These are phyloP conservation scores for Naegleria gruberi DNA, from an alignment of 208 protist species.

Conservation along the genomic window DNA sequence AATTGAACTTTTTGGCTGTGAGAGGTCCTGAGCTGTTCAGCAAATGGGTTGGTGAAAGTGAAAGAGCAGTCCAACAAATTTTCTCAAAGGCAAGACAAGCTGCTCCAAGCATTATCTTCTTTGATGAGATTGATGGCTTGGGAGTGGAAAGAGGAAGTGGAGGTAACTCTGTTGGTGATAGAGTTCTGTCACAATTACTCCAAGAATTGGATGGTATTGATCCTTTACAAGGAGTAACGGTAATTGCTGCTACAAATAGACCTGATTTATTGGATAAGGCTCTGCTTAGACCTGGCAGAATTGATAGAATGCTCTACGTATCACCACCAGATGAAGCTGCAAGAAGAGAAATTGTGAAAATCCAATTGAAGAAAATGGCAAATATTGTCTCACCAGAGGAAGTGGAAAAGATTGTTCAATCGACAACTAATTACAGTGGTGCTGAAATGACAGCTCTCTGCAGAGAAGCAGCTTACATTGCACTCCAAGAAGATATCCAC, in stretches of 20 bases:
- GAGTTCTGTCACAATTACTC: constrained; percentile 78
- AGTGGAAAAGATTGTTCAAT: constrained; percentile 44
- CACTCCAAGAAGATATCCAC: constrained; percentile 68
- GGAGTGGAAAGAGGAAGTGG: constrained; percentile 47
- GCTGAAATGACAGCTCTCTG: constrained; percentile 88
- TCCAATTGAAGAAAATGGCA: constrained; percentile 60
- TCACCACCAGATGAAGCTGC: constrained; percentile 59
- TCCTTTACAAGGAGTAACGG: constrained; percentile 45
- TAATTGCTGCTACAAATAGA: constrained; percentile 87
- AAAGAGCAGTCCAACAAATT: constrained; percentile 73
- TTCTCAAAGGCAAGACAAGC: constrained; percentile 72
- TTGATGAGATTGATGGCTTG: constrained; percentile 79
- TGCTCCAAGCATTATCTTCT: constrained; percentile 87
- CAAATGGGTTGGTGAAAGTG: constrained; percentile 90
- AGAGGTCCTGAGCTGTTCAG: constrained; percentile 76
- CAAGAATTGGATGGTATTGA: constrained; percentile 82
- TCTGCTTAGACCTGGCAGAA: constrained; percentile 38
- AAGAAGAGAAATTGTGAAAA: constrained; percentile 70
- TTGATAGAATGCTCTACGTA: constrained; percentile 86
- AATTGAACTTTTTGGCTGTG: constrained; percentile 78
- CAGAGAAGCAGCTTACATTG: constrained; percentile 83
- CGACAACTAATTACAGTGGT: constrained; percentile 78
- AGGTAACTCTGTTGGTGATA: constrained; percentile 50
- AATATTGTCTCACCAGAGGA: constrained; percentile 47
- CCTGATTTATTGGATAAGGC: constrained; percentile 67